Conservation (phyloP, 2,329 filamentous ascomycete species). For the Davidsoniella australis region DNA sequence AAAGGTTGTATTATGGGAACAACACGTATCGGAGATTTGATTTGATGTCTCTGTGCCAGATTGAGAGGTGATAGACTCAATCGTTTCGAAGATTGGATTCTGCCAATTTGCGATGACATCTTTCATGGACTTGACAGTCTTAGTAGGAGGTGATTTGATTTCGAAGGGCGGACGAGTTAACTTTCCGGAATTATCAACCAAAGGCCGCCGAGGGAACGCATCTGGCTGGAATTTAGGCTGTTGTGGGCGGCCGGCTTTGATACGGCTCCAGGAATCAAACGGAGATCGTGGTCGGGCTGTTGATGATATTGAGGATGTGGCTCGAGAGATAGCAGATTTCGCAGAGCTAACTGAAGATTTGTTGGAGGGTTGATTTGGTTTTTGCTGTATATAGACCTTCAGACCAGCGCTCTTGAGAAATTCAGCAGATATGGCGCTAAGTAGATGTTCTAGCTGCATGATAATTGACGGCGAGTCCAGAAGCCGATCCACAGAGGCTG, state of each 20-base stretch:
- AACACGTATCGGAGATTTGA: no score
- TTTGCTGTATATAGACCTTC: not conserved
- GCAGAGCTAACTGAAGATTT: not conserved
- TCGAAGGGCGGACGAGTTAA: constrained; percentile 13
- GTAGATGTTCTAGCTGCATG: constrained; percentile 32
- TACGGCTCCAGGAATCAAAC: constrained; percentile 24
- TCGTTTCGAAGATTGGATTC: constrained; percentile 49
- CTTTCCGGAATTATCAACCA: constrained; percentile 10
- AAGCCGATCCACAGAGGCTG: not conserved
- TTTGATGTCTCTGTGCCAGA: no score
- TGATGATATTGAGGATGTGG: constrained; percentile 34
- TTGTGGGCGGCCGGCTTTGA: constrained; percentile 14
- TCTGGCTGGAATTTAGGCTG: not conserved
- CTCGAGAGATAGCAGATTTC: not conserved
- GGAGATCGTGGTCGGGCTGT: constrained; percentile 14
- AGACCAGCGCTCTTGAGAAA: constrained; percentile 46
- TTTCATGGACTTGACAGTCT: constrained; percentile 36
- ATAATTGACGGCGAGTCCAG: not conserved
- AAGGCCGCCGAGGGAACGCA: constrained; percentile 1
- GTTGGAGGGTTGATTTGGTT: not conserved
- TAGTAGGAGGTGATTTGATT: not conserved
- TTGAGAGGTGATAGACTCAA: no score
- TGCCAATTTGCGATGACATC: constrained; percentile 48
- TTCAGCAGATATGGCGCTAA: constrained; percentile 51
- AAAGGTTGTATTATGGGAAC: no score